phyloP scores from a whole-genome alignment of 768 basidiomycete genomes.

The Russula compacta region DNA sequence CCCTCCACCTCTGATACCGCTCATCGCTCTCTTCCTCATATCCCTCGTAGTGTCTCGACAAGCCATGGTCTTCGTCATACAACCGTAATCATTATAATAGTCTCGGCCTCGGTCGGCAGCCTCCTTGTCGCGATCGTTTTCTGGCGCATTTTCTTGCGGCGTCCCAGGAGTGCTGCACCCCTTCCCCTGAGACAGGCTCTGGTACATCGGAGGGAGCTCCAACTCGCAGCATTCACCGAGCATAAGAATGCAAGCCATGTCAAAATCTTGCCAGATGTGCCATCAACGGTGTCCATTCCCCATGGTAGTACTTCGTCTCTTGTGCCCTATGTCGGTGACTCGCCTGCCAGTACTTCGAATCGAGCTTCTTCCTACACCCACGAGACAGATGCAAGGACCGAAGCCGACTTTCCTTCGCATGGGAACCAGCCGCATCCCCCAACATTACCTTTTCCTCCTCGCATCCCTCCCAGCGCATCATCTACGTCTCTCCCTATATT shows the following conservation, averaged over 20 bases:
- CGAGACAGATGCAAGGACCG: constrained; percentile 9
- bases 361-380: constrained; percentile 16
- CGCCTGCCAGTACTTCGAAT: neutral
- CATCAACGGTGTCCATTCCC: constrained; percentile 12
- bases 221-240: constrained; percentile 34
- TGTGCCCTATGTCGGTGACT: constrained; percentile 20
- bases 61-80: constrained; percentile 17
- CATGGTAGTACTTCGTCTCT: constrained; percentile 31
- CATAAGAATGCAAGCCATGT: constrained; percentile 19
- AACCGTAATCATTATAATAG: constrained; percentile 43
- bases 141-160: constrained; percentile 31
- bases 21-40: neutral
- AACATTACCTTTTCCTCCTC: neutral
- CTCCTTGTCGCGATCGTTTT: constrained; percentile 32
- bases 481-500: constrained; percentile 5
- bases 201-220: constrained; percentile 49
- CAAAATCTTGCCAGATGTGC: constrained; percentile 24
- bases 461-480: neutral
- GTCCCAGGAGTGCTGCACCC: constrained; percentile 32
- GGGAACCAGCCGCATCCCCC: neutral
- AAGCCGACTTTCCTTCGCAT: neutral
- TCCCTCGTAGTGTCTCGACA: neutral
- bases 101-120: constrained; percentile 35
- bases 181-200: constrained; percentile 60
- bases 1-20: neutral